These are phyloP conservation scores for Termitomyces sp. DNA, from an alignment of 768 basidiomycete species.

Conservation along the genomic window DNA sequence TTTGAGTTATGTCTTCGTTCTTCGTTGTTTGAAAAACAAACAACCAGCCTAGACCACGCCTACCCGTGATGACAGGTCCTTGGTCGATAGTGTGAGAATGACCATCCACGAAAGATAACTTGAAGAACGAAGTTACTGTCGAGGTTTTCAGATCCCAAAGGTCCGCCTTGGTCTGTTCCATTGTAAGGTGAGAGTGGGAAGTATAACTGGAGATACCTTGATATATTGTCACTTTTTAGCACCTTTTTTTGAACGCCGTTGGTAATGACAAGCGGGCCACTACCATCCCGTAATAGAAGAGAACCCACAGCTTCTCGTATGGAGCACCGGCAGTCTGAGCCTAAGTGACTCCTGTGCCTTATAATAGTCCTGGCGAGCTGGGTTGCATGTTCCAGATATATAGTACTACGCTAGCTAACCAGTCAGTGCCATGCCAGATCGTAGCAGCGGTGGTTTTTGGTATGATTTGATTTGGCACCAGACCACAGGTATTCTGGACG, in stretches of 20 bases:
- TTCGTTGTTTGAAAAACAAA: background rate
- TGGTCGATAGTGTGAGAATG: background rate
- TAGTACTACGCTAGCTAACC: background rate
- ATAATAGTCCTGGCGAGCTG: too few species aligned
- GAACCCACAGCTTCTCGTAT: background rate
- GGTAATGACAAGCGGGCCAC: background rate
- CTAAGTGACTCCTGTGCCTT: background rate
- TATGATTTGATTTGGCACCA: too few species aligned
- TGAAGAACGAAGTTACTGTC: background rate
- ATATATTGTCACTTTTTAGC: background rate
- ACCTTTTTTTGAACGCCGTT: background rate
- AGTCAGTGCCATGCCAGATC: too few species aligned
- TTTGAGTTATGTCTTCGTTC: too few species aligned
- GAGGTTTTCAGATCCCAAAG: background rate
- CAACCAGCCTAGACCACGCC: conserved; percentile 10
- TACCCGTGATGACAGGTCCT: background rate
- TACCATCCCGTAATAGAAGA: background rate
- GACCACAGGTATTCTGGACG: background rate
- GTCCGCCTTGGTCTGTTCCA: background rate
- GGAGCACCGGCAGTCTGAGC: background rate
- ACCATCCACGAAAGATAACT: background rate
- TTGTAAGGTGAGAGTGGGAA: background rate
- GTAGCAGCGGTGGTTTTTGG: background rate
- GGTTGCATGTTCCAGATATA: background rate
- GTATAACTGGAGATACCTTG: background rate